Percentiles rank a stretch among this genome's conserved stretches.
These are phyloP conservation scores for Rubus parviflorus DNA, from an alignment of 306 rosid genomes.

Conservation along the genomic window DNA sequence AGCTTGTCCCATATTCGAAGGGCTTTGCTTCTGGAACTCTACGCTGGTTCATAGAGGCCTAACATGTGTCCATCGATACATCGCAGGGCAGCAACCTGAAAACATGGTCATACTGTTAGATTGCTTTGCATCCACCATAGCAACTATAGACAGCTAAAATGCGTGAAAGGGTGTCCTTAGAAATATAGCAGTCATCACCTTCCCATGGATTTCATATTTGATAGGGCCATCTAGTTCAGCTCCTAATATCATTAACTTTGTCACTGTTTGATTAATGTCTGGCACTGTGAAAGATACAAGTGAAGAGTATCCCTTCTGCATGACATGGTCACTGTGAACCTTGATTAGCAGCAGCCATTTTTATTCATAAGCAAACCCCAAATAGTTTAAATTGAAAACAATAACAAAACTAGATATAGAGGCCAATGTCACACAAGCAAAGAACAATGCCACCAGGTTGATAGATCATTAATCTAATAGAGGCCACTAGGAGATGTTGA, in stretches of 20 bases:
- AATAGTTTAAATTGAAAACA: background rate
- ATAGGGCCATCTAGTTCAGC: constrained; percentile 90
- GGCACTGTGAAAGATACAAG: constrained; percentile 75
- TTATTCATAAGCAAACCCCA: constrained; percentile 5
- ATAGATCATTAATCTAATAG: background rate
- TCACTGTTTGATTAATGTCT: constrained; percentile 58
- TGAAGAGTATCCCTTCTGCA: constrained; percentile 67
- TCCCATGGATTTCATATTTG: constrained; percentile 73
- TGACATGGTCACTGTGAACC: constrained; percentile 56
- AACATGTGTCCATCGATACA: constrained; percentile 78
- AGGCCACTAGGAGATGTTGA: background rate
- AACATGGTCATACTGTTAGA: constrained; percentile 10
- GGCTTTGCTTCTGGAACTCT: constrained; percentile 33
- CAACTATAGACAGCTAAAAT: background rate
- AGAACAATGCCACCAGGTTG: background rate
- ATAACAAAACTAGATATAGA: background rate
- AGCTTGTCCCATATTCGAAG: background rate
- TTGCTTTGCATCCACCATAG: background rate
- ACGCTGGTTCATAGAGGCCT: constrained; percentile 78
- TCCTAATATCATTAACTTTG: constrained; percentile 65
- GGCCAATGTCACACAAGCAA: background rate
- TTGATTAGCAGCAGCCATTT: constrained; percentile 23
- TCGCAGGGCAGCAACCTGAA: constrained; percentile 72
- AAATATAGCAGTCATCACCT: constrained; percentile 39
- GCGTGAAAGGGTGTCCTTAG: background rate